Base-by-base conservation (phyloP, 257 asterid genomes). In the Solanum appendiculatum region DNA sequence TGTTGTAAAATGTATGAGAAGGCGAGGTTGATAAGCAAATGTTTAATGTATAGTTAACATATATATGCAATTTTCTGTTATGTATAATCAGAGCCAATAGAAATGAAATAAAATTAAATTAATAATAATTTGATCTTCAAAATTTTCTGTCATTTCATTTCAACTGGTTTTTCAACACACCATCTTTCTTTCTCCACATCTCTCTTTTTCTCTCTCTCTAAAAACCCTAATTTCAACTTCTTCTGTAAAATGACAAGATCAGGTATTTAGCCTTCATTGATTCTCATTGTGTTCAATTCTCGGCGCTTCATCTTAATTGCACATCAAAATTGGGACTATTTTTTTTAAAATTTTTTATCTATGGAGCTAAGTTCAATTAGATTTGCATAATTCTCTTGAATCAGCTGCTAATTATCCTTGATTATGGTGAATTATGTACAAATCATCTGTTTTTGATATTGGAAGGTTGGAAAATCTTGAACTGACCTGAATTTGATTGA, bases 191-290 rank as follows among this genome's bases (percentile, higher is more conserved):
- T 37, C 90, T 70, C 68, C 89, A 69, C 84, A 21, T 37, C 88
- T 86, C 84, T 60, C 69, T 23, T 60, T 60, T 60, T 83, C 72
- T 83, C 86, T 78, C 87, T 87, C 87, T 88, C 87, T 72, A 85
- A 86, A 92, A 93, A 95, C 92, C 97, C 98, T 94, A 92, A 94
- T 88, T 87, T 88, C 90, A 86, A 84, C 92, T 87, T 83, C 66
- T 58, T 90, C 89, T 73, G 86, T 27, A 83, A 86, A 87, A 91
- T 91, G 92, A 40, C 86, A 83, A 84, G 91, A 91, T 92, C 94
- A 89, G 90, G 91, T 87, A 91, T 91, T 90, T 80, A 89, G 48
- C 69, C 36, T 40, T 84, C 56, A 84, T 56, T 33, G 81, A 63
- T 86, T 88, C 84, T 87, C 90, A 86, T 90, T 90, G 36, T 40